phyloP scores from a whole-genome alignment of 768 basidiomycete genomes.

The Lactarius psammicola region DNA sequence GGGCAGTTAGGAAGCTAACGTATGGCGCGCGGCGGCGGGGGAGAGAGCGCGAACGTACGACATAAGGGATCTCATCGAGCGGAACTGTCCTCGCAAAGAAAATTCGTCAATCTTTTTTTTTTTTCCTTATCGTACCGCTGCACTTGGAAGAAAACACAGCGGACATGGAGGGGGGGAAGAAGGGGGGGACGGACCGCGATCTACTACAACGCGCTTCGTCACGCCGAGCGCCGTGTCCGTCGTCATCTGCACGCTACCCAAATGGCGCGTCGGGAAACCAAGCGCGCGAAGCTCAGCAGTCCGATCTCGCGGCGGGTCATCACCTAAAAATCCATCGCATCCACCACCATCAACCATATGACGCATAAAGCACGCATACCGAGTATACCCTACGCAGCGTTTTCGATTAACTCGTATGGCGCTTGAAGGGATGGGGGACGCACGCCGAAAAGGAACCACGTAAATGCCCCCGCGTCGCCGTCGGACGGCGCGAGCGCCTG shows the following conservation, averaged over 20 bases:
- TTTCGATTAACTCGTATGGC: too few species aligned
- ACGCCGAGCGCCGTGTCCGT: slow-evolving; percentile 96
- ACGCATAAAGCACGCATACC: slow-evolving; percentile 38
- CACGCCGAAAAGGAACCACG: slow-evolving; percentile 87
- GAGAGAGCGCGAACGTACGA: slow-evolving; percentile 45
- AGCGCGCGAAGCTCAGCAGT: slow-evolving; percentile 83
- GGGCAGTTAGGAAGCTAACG: not conserved
- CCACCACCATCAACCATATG: slow-evolving; percentile 1
- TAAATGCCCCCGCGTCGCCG: slow-evolving; percentile 63
- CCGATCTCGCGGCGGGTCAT: slow-evolving; percentile 93
- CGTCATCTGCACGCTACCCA: slow-evolving; percentile 94
- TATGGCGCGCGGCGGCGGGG: not conserved
- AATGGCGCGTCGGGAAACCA: slow-evolving; percentile 83
- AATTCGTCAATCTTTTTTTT: not conserved
- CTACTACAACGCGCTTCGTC: slow-evolving; percentile 76
- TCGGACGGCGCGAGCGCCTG: slow-evolving; percentile 70
- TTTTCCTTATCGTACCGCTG: too few species aligned
- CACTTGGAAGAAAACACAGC: not conserved
- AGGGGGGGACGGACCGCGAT: slow-evolving; percentile 48
- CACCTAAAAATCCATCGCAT: slow-evolving; percentile 52
- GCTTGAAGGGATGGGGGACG: too few species aligned
- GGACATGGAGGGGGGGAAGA: not conserved
- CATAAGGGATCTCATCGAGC: slow-evolving; percentile 68
- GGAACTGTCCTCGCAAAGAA: slow-evolving; percentile 43
- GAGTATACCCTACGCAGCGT: slow-evolving; percentile 52